Conservation (phyloP, 768 basidiomycete genomes). For the Tricholoma bakamatsutake region DNA sequence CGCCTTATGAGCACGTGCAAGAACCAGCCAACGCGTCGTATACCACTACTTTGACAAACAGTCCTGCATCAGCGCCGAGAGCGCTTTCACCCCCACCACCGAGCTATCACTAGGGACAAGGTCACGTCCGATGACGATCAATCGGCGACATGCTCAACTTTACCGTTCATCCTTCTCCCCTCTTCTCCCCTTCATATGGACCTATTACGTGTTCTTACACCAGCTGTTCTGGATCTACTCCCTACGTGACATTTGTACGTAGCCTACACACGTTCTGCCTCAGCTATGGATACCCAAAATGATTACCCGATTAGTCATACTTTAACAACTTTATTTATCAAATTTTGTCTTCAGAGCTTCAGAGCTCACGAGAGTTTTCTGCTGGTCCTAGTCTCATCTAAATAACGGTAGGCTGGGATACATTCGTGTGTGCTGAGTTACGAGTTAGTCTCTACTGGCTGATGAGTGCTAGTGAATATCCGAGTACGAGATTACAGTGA, state of each 20-base stretch:
- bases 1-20: slow-evolving; percentile 13
- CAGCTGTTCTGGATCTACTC: background rate
- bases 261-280: background rate
- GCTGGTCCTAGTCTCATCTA: no score
- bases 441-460: no score
- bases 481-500: no score
- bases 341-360: no score
- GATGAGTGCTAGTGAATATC: no score
- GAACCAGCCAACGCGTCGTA: slow-evolving; percentile 19
- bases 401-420: no score
- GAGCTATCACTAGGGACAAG: slow-evolving; percentile 2
- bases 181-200: background rate
- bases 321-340: no score
- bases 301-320: background rate
- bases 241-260: background rate
- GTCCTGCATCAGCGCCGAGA: background rate
- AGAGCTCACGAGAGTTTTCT: no score
- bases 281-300: background rate
- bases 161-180: background rate
- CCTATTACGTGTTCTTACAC: background rate
- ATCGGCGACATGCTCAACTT: background rate
- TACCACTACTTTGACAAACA: slow-evolving; percentile 14
- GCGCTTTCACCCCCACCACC: slow-evolving; percentile 8
- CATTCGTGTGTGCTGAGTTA: no score
- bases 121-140: background rate